These are phyloP conservation scores for Candida loeiensis DNA, from an alignment of 805 yeast species.

Conservation along the genomic window DNA sequence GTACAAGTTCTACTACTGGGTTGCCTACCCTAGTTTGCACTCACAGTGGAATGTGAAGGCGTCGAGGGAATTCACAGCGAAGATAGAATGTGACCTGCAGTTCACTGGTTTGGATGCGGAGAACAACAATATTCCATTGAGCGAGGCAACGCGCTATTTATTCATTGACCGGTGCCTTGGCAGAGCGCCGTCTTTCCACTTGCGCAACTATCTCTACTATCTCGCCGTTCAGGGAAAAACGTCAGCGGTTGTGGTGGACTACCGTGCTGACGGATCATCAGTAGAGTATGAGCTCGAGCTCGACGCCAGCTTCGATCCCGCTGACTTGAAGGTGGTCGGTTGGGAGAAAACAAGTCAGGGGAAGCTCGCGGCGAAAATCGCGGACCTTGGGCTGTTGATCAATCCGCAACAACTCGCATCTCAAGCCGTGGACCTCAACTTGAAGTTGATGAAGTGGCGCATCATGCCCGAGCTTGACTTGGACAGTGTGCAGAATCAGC, in stretches of 20 bases:
- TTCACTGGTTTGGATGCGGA: slow-evolving; percentile 1
- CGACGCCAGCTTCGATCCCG: slow-evolving; percentile 6
- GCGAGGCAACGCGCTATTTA: slow-evolving; percentile 17
- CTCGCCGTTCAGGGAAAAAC: slow-evolving; percentile 30
- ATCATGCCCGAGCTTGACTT: slow-evolving; percentile 78
- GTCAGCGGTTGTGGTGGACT: slow-evolving; percentile 21
- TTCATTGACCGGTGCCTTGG: slow-evolving; percentile 33
- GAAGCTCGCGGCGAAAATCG: slow-evolving; percentile 74
- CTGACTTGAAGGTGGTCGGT: slow-evolving; percentile 52
- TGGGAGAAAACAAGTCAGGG: slow-evolving; percentile 78
- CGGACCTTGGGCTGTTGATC: slow-evolving; percentile 76
- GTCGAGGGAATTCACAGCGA: slow-evolving; percentile 6
- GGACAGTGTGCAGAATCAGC: slow-evolving; percentile 55
- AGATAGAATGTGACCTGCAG: neutral
- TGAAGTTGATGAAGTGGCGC: slow-evolving; percentile 96
- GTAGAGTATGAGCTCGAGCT: slow-evolving; percentile 31
- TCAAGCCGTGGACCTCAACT: slow-evolving; percentile 88
- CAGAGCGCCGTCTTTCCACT: slow-evolving; percentile 38
- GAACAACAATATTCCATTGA: neutral
- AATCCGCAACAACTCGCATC: slow-evolving; percentile 80
- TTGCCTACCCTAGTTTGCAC: slow-evolving; percentile 67
- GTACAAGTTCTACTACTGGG: slow-evolving; percentile 87
- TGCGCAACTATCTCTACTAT: slow-evolving; percentile 56
- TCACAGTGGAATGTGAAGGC: slow-evolving; percentile 43
- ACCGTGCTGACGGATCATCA: slow-evolving; percentile 19